Base-by-base conservation (phyloP, 2,329 filamentous ascomycete genomes). In the Cercospora canescens region DNA sequence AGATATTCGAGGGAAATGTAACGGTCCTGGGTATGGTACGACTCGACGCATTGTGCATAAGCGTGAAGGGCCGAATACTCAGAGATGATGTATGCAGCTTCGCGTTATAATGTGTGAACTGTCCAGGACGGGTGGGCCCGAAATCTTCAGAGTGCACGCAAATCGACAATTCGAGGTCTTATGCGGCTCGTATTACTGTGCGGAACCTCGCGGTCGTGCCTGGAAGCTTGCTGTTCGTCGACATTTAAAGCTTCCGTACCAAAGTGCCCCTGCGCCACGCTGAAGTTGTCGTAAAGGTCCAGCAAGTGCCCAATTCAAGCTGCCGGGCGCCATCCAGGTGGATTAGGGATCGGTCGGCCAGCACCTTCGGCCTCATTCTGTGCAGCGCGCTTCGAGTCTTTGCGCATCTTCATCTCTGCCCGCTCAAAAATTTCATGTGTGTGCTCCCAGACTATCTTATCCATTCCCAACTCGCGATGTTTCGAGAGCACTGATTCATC, bases 381-480 rank as follows among this genome's bases (percentile, higher is more conserved):
- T 26, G 75, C 75, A 6, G 68, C 57, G 30, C 76, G 66, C 65
- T 77, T 75, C n/a, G 65, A 64, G 9, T 66, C 67, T 60, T 69
- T 74, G 16, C 63, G 62, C 66, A 65, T 72, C 34, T 41, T 66
- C 63, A 70, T 61, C 50, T 76, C 71, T 1, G 76, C 74, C 55
- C 70, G 70, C 37, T 68, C 70, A 57, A 79, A 76, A 6, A 77
- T 73, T 6, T 72, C 66, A 68, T 75, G 74, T 7, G 77, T 79
- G 63, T 80, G 78, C 35, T 77, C 74, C 77, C 77, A 79, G 2
- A 79, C 72, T 50, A 73, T 75, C 45, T 70, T 64, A 9, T 72
- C 73, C 57, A 78, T 64, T 8, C 71, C 74, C 61, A 73, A 66
- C 11, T 75, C 75, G 26, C 75, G 71, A 63, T 77, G 76, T 59